Evolutionary conservation across 257 asterid genomes (phyloP).

Genomic region (Gentiana straminea): DNA sequence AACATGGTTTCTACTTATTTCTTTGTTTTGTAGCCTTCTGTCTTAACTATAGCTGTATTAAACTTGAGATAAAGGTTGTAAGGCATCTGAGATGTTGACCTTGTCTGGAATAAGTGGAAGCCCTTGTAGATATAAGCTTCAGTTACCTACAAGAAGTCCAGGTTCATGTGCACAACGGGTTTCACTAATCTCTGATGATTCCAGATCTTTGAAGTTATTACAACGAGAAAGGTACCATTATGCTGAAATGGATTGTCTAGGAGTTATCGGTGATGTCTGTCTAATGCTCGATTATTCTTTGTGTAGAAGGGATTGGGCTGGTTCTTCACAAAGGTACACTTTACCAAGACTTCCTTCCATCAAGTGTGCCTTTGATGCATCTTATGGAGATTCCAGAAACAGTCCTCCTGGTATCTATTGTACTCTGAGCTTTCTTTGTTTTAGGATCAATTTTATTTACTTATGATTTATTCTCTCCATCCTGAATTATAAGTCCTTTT

Average conservation of each 20-base stretch:
- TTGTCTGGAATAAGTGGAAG: conserved; percentile 57
- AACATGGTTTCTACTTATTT: neutral
- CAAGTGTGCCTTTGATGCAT: conserved; percentile 80
- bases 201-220: conserved; percentile 37
- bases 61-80: conserved; percentile 17
- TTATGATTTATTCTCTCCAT: too few relatives aligned
- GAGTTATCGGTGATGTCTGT: conserved; percentile 1
- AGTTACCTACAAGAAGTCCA: conserved; percentile 31
- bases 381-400: conserved; percentile 54
- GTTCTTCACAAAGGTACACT: conserved; percentile 28
- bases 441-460: too few relatives aligned
- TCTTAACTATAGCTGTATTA: conserved; percentile 5
- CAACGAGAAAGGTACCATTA: neutral
- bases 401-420: conserved; percentile 46
- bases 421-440: neutral
- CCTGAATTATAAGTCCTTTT: too few relatives aligned
- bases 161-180: conserved; percentile 31
- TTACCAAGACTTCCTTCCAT: conserved; percentile 22
- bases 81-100: conserved; percentile 23
- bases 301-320: conserved; percentile 32
- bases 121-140: conserved; percentile 44
- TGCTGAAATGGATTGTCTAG: neutral
- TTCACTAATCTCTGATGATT: conserved; percentile 16
- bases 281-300: conserved; percentile 14
- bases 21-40: conserved; percentile 18